Percentiles rank a stretch among this genome's conserved stretches.
These are phyloP conservation scores for Mallotus japonicus DNA, from an alignment of 441 rosid species.

Conservation along the genomic window DNA sequence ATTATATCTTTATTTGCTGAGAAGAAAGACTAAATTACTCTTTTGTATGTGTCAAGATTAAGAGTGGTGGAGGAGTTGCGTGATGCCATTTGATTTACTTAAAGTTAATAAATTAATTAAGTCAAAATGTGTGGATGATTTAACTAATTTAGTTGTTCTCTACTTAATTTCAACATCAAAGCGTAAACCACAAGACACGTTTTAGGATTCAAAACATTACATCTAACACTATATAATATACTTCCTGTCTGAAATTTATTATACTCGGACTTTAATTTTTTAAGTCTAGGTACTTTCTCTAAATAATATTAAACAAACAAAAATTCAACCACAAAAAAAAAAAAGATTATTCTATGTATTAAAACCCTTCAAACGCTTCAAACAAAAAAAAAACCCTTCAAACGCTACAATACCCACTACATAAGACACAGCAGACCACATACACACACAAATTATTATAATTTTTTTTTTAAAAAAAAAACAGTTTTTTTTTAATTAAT, in stretches of 20 bases:
- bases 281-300: neutral
- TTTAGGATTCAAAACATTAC: neutral
- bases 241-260: neutral
- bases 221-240: neutral
- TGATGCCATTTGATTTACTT: neutral
- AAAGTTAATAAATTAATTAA: neutral
- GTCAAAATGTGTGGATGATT: constrained; percentile 1
- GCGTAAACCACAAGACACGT: constrained; percentile 9
- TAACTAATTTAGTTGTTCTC: neutral
- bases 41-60: neutral
- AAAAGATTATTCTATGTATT: neutral
- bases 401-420: neutral
- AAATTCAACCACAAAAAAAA: neutral
- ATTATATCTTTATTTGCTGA: too few species aligned
- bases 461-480: too few species aligned
- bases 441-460: too few species aligned
- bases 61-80: neutral
- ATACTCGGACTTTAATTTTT: neutral
- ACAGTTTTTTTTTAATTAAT: too few species aligned
- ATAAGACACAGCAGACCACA: too few species aligned
- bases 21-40: too few species aligned
- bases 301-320: neutral
- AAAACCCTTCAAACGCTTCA: constrained; percentile 10
- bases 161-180: neutral
- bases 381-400: constrained; percentile 12